Evolutionary conservation across 495 filamentous ascomycete species (phyloP), one percentile per base, ranked within the genome.

Genomic region (Xylaria palmicola): DNA sequence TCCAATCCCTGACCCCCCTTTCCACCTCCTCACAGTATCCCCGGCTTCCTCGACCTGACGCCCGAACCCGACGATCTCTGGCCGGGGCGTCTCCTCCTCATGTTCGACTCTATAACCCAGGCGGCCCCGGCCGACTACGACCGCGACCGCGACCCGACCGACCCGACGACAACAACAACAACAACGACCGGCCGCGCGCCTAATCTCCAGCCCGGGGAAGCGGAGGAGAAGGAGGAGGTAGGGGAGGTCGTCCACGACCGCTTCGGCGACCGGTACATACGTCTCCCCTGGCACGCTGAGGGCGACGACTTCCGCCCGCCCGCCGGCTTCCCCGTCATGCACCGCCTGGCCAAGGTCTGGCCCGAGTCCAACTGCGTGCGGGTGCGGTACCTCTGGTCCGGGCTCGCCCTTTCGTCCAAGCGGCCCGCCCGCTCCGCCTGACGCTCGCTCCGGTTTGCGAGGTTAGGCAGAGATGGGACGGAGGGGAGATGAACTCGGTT

Each of bases 161-260:
- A 59, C 8, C 55, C 49, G 2, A 36, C 32, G 32, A 36, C 32
- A 13, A 36, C 6, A 13, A 36, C 13, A 13, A 13, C 32, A 36
- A 6, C 32, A 6, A 36, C 13, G 32, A 36, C 13, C 13, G 32
- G 22, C 9, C n/a, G 7, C 62, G 43, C 47, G 55, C n/a, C n/a
- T n/a, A n/a, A n/a, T n/a, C n/a, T n/a, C n/a, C n/a, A n/a, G n/a
- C n/a, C n/a, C n/a, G n/a, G n/a, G n/a, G n/a, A n/a, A n/a, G n/a
- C n/a, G n/a, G n/a, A n/a, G n/a, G n/a, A n/a, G n/a, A n/a, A n/a
- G n/a, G n/a, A n/a, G n/a, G n/a, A n/a, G n/a, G n/a, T n/a, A n/a
- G n/a, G n/a, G n/a, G 60, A 62, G 29, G 60, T 65, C 19, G 62
- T 67, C n/a, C 65, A 54, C 57, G 69, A 72, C 26, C 64, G 69